Base-by-base conservation (phyloP, 2,329 filamentous ascomycete species). In the Acrocalymma vagum region DNA sequence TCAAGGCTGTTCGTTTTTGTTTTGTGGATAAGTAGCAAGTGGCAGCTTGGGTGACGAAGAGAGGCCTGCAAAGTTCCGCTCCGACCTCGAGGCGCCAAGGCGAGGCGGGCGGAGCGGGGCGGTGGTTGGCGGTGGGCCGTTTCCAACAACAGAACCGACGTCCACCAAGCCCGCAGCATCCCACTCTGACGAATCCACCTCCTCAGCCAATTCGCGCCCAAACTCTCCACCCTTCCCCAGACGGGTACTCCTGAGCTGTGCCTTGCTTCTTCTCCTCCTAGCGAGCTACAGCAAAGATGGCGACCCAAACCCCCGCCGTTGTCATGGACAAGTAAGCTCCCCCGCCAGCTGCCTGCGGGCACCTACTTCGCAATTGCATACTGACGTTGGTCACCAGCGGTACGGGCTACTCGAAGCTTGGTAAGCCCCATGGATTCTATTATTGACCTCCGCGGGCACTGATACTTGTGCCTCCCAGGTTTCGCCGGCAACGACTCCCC, bases 241-340 rank as follows among this genome's bases (percentile, higher is more conserved):
- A n/a, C 42, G 53, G 55, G 41, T 40, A 37, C 30, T 45, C 41
- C 41, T 51, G 45, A 51, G 52, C 55, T 64, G 62, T 50, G 48
- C 44, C 54, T 49, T 38, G 38, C 45, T 47, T 29, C 28, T 20
- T 23, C 43, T 29, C 42, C 21, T 47, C 37, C 31, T 40, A 44
- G 44, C 42, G 46, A 55, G 51, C 53, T 53, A 53, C 58, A 52
- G 52, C 56, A 62, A 79, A 70, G 63, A 99, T 99, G 94, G 93
- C 94, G 71, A 88, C 88, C 78, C 93, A 97, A 85, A 97, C 94
- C 72, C 94, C 94, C 66, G 94, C 94, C 89, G 94, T 99, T 96
- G 94, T 99, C 90, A 99, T 99, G 93, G 94, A 99, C 94, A 99
- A 99, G 94, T 96, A 87, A 77, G 90, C 82, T 67, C 45, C 51